Evolutionary conservation across 1,139 yeast species (phyloP).

Genomic region (Oligophagozyma castellii): DNA sequence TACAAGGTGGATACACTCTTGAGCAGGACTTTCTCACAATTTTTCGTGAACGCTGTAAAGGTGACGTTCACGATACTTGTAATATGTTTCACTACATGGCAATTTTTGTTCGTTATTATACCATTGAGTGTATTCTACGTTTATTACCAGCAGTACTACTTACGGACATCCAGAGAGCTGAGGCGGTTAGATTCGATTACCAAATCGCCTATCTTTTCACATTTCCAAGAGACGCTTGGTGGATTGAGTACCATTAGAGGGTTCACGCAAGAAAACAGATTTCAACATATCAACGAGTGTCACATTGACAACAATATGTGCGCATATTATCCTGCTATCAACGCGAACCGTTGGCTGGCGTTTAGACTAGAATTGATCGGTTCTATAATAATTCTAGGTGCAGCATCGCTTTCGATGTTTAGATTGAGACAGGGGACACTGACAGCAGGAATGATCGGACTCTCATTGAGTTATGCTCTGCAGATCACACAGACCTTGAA

Average conservation of each 20-base stretch:
- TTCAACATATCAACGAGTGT: conserved; percentile 56
- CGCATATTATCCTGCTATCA: conserved; percentile 87
- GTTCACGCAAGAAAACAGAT: conserved; percentile 62
- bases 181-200: conserved; percentile 91
- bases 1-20: conserved; percentile 83
- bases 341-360: conserved; percentile 94
- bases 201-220: conserved; percentile 88
- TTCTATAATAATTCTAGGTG: conserved; percentile 68
- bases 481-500: conserved; percentile 87
- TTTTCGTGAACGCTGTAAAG: conserved; percentile 55
- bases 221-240: conserved; percentile 86
- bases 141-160: conserved; percentile 79
- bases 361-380: conserved; percentile 86
- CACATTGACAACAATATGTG: conserved; percentile 77
- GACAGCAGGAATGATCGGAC: conserved; percentile 85
- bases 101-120: conserved; percentile 52
- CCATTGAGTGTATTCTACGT: conserved; percentile 65
- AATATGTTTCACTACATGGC: conserved; percentile 81
- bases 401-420: conserved; percentile 69
- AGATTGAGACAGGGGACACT: conserved; percentile 55
- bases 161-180: conserved; percentile 83
- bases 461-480: conserved; percentile 82
- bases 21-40: conserved; percentile 74
- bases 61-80: conserved; percentile 77
- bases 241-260: conserved; percentile 90